phyloP scores from a whole-genome alignment of 257 asterid genomes.

The Cordia subcordata region DNA sequence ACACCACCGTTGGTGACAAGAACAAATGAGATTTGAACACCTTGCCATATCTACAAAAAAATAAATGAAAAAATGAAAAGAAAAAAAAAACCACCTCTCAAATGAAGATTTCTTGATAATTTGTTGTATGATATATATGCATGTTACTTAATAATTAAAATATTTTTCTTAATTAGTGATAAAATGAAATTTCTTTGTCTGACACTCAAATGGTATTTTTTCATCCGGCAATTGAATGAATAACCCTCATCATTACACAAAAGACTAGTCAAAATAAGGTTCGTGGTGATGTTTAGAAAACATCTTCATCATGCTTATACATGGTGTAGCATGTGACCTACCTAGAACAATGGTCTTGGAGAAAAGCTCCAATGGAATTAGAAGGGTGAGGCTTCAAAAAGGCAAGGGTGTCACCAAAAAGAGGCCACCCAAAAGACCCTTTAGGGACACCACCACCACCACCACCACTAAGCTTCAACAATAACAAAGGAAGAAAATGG shows the following conservation, averaged over 20 bases:
- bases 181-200: neutral
- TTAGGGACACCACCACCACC: slow-evolving; percentile 32
- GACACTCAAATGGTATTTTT: too few relatives aligned
- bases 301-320: slow-evolving; percentile 4
- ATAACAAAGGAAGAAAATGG: slow-evolving; percentile 70
- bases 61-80: neutral
- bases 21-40: slow-evolving; percentile 74
- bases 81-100: too few relatives aligned
- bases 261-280: neutral
- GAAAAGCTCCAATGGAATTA: slow-evolving; percentile 50
- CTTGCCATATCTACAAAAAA: slow-evolving; percentile 39
- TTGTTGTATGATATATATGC: too few relatives aligned
- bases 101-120: neutral
- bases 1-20: slow-evolving; percentile 66
- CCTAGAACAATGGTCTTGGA: slow-evolving; percentile 64
- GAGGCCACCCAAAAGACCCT: slow-evolving; percentile 73
- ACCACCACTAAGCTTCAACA: slow-evolving; percentile 23
- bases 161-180: too few relatives aligned
- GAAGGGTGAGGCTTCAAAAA: slow-evolving; percentile 73
- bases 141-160: too few relatives aligned
- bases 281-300: neutral
- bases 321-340: slow-evolving; percentile 24
- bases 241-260: too few relatives aligned
- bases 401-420: slow-evolving; percentile 67
- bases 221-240: too few relatives aligned